These are phyloP conservation scores for Globisporangium cederbergense DNA, from an alignment of 352 stramenopile genomes.

Conservation along the genomic window DNA sequence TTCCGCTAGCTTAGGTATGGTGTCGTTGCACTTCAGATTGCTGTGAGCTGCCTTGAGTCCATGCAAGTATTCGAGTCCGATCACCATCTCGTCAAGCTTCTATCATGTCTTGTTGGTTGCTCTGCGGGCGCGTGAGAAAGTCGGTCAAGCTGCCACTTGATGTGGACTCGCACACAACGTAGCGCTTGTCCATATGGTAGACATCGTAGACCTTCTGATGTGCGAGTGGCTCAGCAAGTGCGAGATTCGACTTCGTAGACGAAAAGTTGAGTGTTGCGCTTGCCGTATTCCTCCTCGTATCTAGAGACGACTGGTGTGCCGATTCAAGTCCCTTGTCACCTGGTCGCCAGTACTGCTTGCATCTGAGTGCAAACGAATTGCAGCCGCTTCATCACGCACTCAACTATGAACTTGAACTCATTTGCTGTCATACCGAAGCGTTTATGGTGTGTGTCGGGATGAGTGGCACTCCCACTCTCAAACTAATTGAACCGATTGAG, in stretches of 20 bases:
- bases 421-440: background rate
- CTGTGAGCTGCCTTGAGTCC: conserved; percentile 32
- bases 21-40: conserved; percentile 8
- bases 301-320: background rate
- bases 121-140: background rate
- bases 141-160: background rate
- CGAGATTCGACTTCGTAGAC: conserved; percentile 5
- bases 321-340: background rate
- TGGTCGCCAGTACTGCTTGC: background rate
- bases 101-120: background rate
- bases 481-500: background rate
- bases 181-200: background rate
- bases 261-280: background rate
- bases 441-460: background rate
- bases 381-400: background rate
- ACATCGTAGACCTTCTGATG: conserved; percentile 2
- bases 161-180: conserved; percentile 1
- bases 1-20: background rate
- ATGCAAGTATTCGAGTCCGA: conserved; percentile 3
- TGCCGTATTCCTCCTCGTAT: background rate
- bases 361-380: background rate
- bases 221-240: conserved; percentile 1
- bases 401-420: background rate
- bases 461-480: background rate
- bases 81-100: background rate